Evolutionary conservation across 768 basidiomycete genomes (phyloP).

Genomic region (Termitomyces eurrhizus): DNA sequence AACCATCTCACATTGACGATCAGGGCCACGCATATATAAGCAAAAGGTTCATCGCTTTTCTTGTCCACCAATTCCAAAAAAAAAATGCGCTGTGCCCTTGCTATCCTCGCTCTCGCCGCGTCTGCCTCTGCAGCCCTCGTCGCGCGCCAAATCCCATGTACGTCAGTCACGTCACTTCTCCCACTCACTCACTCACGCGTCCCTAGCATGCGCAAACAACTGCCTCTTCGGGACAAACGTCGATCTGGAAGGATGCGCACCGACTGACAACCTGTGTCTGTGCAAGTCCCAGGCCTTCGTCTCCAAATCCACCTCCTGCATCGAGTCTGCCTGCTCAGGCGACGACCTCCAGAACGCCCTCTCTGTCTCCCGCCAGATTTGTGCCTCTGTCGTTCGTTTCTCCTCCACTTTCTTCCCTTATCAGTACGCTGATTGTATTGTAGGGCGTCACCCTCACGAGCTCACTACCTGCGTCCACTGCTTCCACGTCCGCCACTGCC

Average conservation of each 20-base stretch:
- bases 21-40: no score
- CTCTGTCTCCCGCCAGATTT: slow-evolving; percentile 35
- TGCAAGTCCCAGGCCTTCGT: slow-evolving; percentile 50
- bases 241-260: slow-evolving; percentile 39
- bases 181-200: background rate
- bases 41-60: background rate
- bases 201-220: slow-evolving; percentile 44
- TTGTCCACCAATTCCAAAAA: background rate
- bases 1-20: background rate
- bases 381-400: slow-evolving; percentile 45
- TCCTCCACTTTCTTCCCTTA: background rate
- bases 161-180: slow-evolving; percentile 1
- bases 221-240: slow-evolving; percentile 42
- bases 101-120: slow-evolving; percentile 38
- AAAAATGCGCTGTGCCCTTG: slow-evolving; percentile 53
- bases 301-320: slow-evolving; percentile 42
- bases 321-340: slow-evolving; percentile 41
- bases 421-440: no score
- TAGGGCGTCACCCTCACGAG: slow-evolving; percentile 32
- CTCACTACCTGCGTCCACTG: background rate
- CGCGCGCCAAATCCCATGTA: slow-evolving; percentile 39
- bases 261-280: slow-evolving; percentile 53
- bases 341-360: slow-evolving; percentile 43
- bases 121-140: slow-evolving; percentile 30
- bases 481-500: background rate